Evolutionary conservation across 2,329 filamentous ascomycete genomes (phyloP), one percentile per base, ranked within the genome.

Genomic region (Fusarium avenaceum): DNA sequence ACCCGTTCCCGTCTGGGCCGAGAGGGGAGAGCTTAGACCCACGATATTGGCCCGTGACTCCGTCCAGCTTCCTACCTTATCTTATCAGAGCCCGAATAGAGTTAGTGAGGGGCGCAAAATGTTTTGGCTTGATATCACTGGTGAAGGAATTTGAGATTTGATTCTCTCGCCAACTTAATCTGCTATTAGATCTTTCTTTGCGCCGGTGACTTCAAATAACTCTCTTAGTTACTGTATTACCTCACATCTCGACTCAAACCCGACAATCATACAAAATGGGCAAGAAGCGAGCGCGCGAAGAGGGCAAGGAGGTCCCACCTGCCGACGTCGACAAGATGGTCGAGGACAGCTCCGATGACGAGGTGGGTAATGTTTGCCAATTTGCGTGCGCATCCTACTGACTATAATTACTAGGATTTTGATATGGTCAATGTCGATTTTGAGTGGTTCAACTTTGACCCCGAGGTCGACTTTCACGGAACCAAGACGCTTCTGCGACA

Each of bases 401-500:
- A 73, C 32, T 42, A 20, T 8, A 19, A 11, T 8, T n/a, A n/a
- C n/a, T 39, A 97, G 92, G 93, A 97, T 75, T 91, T 94, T 75
- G 92, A 97, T 77, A 91, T 95, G 78, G 89, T 99, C 70, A 91
- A 98, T 76, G 94, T 98, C 59, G 95, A 98, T 70, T 99, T 99
- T 75, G 96, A 99, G 83, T 98, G 94, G 92, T 99, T 98, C 83
- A 96, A 97, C 81, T 97, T 95, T 66, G 91, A 96, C 73, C 86
- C 92, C 3, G 89, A 92, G 9, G 86, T 97, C 73, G 96, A 99
- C 80, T 98, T 98, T 80, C 95, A 98, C 80, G 96, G 96, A 60
- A 87, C 96, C 73, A 97, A 97, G 80, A 91, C 89, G 11, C 88
- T 99, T 9, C 81, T 97, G 62, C 92, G 95, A 63, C 96, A 99